Evolutionary conservation across 2,329 filamentous ascomycete genomes (phyloP).

Genomic region (Apiospora saccharicola): DNA sequence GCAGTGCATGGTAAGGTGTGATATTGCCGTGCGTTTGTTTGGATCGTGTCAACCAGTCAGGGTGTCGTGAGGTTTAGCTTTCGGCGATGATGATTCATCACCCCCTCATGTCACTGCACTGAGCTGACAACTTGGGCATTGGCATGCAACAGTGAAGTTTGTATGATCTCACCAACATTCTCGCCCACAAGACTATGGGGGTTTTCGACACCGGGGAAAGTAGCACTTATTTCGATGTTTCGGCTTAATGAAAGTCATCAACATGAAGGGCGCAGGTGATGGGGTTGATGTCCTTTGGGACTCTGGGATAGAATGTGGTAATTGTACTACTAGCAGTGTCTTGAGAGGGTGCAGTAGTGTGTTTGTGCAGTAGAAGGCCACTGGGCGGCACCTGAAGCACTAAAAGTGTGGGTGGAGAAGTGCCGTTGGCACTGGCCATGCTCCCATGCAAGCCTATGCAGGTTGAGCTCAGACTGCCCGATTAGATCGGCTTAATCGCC

Average conservation of each 20-base stretch:
- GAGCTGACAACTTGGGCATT: constrained; percentile 13
- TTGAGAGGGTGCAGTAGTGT: background rate
- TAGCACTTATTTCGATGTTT: background rate
- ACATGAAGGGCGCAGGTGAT: background rate
- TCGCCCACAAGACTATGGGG: background rate
- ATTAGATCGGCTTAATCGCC: constrained; percentile 1
- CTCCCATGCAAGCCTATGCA: background rate
- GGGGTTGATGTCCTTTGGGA: background rate
- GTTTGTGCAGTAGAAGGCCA: background rate
- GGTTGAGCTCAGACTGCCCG: background rate
- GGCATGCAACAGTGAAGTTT: constrained; percentile 16
- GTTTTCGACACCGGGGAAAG: background rate
- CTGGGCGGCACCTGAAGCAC: background rate
- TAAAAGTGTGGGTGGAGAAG: background rate
- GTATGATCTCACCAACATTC: constrained; percentile 4
- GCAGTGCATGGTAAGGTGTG: background rate
- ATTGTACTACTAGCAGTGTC: background rate
- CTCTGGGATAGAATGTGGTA: background rate
- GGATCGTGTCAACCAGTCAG: background rate
- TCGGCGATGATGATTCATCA: constrained; percentile 27
- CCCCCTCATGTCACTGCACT: constrained; percentile 13
- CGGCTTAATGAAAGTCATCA: background rate
- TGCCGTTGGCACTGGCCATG: constrained; percentile 7
- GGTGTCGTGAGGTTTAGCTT: constrained; percentile 7
- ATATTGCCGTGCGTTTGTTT: background rate